Evolutionary conservation across 345 rosid species (phyloP).

Genomic region (Pugionium cornutum): DNA sequence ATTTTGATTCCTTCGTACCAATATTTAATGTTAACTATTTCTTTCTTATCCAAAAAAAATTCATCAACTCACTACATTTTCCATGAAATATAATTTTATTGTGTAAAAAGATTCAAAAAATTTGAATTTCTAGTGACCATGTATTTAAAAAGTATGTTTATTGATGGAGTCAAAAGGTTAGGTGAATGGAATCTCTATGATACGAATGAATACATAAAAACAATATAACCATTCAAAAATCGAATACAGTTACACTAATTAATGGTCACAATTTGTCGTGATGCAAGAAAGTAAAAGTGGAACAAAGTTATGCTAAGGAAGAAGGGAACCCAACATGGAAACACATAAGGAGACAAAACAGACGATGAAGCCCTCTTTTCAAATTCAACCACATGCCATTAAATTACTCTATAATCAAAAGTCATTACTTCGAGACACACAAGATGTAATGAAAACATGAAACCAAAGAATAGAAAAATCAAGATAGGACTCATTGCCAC

Average conservation of each 20-base stretch:
- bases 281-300: constrained; percentile 12
- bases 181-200: constrained; percentile 7
- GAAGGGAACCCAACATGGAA: constrained; percentile 71
- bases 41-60: constrained; percentile 19
- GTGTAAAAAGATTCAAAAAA: background rate
- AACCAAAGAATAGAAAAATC: no score
- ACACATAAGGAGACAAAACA: constrained; percentile 66
- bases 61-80: constrained; percentile 15
- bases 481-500: constrained; percentile 16
- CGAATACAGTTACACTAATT: background rate
- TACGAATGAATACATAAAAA: constrained; percentile 13
- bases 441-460: constrained; percentile 12
- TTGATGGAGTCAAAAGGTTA: constrained; percentile 11
- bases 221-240: background rate
- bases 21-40: constrained; percentile 5
- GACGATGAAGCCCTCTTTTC: constrained; percentile 37
- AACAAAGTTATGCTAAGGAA: constrained; percentile 39
- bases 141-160: background rate
- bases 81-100: background rate
- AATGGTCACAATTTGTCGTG: constrained; percentile 5
- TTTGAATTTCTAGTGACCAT: constrained; percentile 3
- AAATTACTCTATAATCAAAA: constrained; percentile 6
- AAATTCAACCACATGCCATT: constrained; percentile 26
- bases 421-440: constrained; percentile 32
- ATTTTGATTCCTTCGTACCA: constrained; percentile 13